Percentiles rank a stretch among this genome's conserved stretches.
These are phyloP conservation scores for Phytomonas sp. DNA, from an alignment of 208 protist species.

Conservation along the genomic window DNA sequence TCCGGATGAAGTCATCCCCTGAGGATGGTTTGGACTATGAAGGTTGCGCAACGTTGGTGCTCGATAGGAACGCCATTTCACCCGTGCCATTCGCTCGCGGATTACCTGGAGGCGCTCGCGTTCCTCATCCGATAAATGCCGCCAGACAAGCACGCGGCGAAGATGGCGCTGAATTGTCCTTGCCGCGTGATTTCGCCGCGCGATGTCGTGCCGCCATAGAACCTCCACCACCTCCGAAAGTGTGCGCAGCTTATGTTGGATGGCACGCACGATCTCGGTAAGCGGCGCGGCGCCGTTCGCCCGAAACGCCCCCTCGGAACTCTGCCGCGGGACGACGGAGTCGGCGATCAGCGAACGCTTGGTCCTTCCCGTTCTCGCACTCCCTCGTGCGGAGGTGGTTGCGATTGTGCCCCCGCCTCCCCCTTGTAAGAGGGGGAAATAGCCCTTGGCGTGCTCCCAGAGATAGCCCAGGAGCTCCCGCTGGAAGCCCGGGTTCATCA, in stretches of 20 bases:
- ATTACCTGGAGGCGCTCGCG: conserved; percentile 27
- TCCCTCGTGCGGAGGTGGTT: not conserved
- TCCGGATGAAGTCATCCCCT: too few relatives aligned
- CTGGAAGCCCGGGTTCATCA: conserved; percentile 48
- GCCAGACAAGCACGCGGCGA: conserved; percentile 34
- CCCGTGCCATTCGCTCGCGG: conserved; percentile 28
- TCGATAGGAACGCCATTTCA: not conserved
- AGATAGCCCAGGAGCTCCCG: conserved; percentile 60
- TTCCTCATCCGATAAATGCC: conserved; percentile 30
- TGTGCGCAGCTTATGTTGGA: conserved; percentile 68
- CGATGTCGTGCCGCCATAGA: conserved; percentile 59
- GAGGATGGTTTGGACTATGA: too few relatives aligned
- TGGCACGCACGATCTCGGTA: conserved; percentile 35
- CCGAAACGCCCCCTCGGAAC: not conserved
- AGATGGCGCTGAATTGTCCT: conserved; percentile 53
- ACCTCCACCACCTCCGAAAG: conserved; percentile 54
- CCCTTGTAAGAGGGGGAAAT: conserved; percentile 11
- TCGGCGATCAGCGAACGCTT: too few relatives aligned
- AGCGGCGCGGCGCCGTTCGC: conserved; percentile 10
- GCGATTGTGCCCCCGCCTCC: not conserved
- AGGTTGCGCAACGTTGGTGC: conserved; percentile 4
- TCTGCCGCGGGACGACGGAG: too few relatives aligned
- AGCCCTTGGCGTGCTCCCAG: conserved; percentile 20
- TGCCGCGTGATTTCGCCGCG: conserved; percentile 38
- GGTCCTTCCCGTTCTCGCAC: not conserved